Percentiles rank a stretch among this genome's conserved stretches.
phyloP scores from a whole-genome alignment of 495 filamentous ascomycete genomes.

The Cladorrhinum samala region DNA sequence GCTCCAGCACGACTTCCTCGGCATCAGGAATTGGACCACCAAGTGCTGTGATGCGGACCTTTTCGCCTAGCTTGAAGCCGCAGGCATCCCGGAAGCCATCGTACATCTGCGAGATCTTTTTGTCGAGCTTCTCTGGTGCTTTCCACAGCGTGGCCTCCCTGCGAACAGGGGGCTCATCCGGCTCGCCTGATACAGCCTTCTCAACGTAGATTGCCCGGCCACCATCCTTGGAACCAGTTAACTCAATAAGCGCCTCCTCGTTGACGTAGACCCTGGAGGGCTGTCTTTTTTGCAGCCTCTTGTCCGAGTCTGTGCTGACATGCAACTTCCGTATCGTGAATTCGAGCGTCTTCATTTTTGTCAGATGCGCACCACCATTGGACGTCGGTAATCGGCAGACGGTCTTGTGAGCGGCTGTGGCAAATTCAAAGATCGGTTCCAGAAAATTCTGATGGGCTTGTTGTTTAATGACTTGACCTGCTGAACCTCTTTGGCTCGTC shows the following conservation, averaged over 20 bases:
- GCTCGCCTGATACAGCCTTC: slow-evolving; percentile 21
- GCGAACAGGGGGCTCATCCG: slow-evolving; percentile 10
- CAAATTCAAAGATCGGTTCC: no score
- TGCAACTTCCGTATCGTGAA: slow-evolving; percentile 43
- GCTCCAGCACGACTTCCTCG: slow-evolving; percentile 34
- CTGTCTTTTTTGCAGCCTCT: slow-evolving; percentile 40
- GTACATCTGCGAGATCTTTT: slow-evolving; percentile 58
- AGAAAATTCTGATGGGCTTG: no score
- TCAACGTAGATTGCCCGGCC: slow-evolving; percentile 54
- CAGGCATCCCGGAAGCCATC: slow-evolving; percentile 59
- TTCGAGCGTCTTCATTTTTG: slow-evolving; percentile 36
- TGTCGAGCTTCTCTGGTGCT: slow-evolving; percentile 57
- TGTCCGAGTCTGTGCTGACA: slow-evolving; percentile 31
- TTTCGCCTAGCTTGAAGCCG: slow-evolving; percentile 57
- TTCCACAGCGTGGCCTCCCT: slow-evolving; percentile 62
- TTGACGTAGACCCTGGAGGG: slow-evolving; percentile 56
- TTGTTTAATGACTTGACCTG: no score
- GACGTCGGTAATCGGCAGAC: not conserved
- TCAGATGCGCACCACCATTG: no score
- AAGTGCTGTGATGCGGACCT: slow-evolving; percentile 44
- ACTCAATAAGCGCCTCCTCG: slow-evolving; percentile 53
- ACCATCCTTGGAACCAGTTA: slow-evolving; percentile 47
- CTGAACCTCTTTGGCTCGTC: no score
- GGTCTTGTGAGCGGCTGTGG: no score
- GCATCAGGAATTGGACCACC: slow-evolving; percentile 31